Evolutionary conservation across 352 stramenopile species (phyloP), one percentile per base, ranked within the genome.

Genomic region (Globisporangium iwayamae): DNA sequence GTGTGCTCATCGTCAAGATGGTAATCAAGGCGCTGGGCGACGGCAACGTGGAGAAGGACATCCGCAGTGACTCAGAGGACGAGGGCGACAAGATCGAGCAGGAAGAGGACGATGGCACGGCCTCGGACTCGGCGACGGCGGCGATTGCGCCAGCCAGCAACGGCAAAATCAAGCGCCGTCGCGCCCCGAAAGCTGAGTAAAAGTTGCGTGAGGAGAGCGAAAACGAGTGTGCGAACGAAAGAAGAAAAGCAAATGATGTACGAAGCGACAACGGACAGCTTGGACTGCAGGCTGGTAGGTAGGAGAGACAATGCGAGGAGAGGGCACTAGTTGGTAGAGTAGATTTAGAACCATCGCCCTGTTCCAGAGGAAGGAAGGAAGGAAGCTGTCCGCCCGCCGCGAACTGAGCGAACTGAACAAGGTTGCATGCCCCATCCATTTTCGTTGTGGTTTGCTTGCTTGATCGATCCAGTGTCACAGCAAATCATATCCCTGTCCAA

Each of bases 41-140:
- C 47, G 80, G 82, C 62, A 90, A 86, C 63, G 82, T 90, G 18
- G 81, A 93, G 67, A 91, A 91, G 68, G 84, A 91, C 45, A 93
- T 93, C 32, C 84, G 84, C 60, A 93, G 81, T 63, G 84, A 90
- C 65, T 93, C 84, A 38, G 84, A 91, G 65, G 72, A 66, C 62
- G 83, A 93, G 30, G 75, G 72, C 48, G 72, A 78, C 22, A 72
- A 79, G n/a, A 8, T 75, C 46, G 64, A 65, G 4, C 51, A 66
- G 38, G 69, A 69, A 25, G 52, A 58, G 13, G 62, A 56, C 43
- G 58, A 71, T 18, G 36, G 65, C 28, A 61, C 64, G 1, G 63
- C 73, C 53, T 28, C 66, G 2, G 47, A 65, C 2, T 48, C 64
- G 48, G 63, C 68, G 32, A n/a, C 68, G 38, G 32, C 50, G 1